phyloP scores from a whole-genome alignment of 345 rosid genomes.

The Triadica sebifera region DNA sequence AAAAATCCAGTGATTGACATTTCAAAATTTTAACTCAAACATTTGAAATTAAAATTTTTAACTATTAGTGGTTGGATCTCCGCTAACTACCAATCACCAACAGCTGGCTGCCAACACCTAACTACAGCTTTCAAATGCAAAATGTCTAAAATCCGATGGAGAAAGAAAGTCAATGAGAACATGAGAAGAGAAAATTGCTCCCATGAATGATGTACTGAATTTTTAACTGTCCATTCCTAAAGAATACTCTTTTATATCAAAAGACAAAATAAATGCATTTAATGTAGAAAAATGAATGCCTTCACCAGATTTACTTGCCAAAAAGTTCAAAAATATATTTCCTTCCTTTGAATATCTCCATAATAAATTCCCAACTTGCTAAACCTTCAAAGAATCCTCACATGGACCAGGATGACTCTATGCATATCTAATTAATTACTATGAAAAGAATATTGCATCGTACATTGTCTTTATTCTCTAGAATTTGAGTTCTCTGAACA shows the following conservation, averaged over 20 bases:
- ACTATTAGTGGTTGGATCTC: neutral
- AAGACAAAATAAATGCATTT: too few species aligned
- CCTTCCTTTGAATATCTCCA: neutral
- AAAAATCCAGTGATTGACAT: neutral
- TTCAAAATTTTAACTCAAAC: neutral
- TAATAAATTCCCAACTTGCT: neutral
- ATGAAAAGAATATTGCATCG: neutral
- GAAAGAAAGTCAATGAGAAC: neutral
- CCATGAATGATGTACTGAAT: neutral
- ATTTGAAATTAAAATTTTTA: neutral
- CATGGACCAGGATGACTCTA: neutral
- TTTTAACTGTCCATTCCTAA: too few species aligned
- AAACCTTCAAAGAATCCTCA: neutral
- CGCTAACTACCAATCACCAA: neutral
- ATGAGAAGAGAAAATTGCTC: neutral
- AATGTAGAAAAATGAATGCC: neutral
- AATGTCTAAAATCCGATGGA: neutral
- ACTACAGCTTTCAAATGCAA: neutral
- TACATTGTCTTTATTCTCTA: neutral
- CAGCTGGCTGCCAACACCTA: neutral
- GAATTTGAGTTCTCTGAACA: neutral
- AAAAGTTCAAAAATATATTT: neutral
- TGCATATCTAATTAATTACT: neutral
- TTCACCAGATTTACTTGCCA: neutral
- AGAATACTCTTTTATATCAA: too few species aligned